Base-by-base conservation (phyloP, 2,329 filamentous ascomycete species). In the Colletotrichum tropicale region DNA sequence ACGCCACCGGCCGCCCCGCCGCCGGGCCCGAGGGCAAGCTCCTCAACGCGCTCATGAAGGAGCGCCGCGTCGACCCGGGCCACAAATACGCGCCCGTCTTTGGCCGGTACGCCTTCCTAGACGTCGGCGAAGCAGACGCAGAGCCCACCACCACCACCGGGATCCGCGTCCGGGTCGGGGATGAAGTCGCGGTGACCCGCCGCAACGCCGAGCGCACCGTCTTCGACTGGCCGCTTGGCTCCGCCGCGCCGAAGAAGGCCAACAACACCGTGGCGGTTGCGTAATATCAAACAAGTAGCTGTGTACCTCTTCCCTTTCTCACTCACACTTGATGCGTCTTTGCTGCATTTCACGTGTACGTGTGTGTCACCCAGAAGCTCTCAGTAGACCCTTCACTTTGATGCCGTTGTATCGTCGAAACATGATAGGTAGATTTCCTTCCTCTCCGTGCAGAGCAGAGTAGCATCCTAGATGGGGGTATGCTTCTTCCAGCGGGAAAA, bases 1-100 rank as follows among this genome's bases (percentile, higher is more conserved):
- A 94, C 81, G 81, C 85, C 26, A 94, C 91, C 0, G 94, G 94
- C 8, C 89, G 88, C 66, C 85, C 87, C 56, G 91, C 89, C 0
- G 84, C 85, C 2, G 91, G 91, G 3, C 90, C 92, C 79, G 82
- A 85, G 43, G 93, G 91, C n/a, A 86, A 85, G 52, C 88, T 94
- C 18, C 85, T 95, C 77, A 95, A 95, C 86, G 91, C 92, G 80
- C 84, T 96, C 79, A 92, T 92, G 89, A 89, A 87, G 67, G 93
- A 95, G 83, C 88, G 94, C 24, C 88, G 94, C 71, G 93, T 96
- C 8, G 94, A 96, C 80, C 77, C 82, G n/a, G 94, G 94, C 0
- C 86, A 86, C 38, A 94, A 91, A 81, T 95, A 91, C 82, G 90
- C 89, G 75, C 93, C 94, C 15, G 88, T 94, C 10, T 96, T 96